A percentile compares a stretch with the other conserved stretches of the same genome.
Evolutionary conservation across 73 alveolate species (phyloP).

Genomic region (Paramecium tetraurelia): DNA sequence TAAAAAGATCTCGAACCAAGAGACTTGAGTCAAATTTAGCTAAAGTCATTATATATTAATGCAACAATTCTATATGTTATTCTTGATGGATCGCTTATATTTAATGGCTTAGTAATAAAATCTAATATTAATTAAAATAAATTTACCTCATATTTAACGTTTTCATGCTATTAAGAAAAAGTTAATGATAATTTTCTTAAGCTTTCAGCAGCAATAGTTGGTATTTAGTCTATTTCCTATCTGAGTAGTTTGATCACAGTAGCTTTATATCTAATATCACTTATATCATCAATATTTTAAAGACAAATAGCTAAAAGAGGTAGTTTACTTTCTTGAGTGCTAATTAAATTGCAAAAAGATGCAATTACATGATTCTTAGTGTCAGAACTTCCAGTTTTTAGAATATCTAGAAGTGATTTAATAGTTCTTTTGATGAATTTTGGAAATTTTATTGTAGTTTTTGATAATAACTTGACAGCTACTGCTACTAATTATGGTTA

Average conservation of each 20-base stretch:
- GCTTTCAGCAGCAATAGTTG: conserved; percentile 39
- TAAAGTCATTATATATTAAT: background rate
- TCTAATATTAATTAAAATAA: background rate
- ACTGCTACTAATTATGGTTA: conserved; percentile 27
- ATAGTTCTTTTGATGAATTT: background rate
- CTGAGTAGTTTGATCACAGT: background rate
- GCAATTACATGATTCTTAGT: conserved; percentile 33
- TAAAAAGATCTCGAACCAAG: background rate
- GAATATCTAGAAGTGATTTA: background rate
- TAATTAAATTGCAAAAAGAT: conserved; percentile 23
- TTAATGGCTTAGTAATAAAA: background rate
- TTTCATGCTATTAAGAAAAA: background rate
- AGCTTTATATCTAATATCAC: conserved; percentile 27
- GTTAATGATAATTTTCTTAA: conserved; percentile 12
- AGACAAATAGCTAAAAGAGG: background rate
- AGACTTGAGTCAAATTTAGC: background rate
- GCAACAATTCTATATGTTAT: background rate
- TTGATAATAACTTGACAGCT: background rate
- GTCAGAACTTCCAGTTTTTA: conserved; percentile 19
- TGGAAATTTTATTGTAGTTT: conserved; percentile 8
- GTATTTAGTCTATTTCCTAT: background rate
- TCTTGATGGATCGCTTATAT: background rate
- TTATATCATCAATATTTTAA: conserved; percentile 14
- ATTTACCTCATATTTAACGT: conserved; percentile 11
- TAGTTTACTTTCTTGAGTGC: background rate